Evolutionary conservation across 2,329 filamentous ascomycete genomes (phyloP), one percentile per base, ranked within the genome.

Genomic region (Neopestalotiopsis sp.): DNA sequence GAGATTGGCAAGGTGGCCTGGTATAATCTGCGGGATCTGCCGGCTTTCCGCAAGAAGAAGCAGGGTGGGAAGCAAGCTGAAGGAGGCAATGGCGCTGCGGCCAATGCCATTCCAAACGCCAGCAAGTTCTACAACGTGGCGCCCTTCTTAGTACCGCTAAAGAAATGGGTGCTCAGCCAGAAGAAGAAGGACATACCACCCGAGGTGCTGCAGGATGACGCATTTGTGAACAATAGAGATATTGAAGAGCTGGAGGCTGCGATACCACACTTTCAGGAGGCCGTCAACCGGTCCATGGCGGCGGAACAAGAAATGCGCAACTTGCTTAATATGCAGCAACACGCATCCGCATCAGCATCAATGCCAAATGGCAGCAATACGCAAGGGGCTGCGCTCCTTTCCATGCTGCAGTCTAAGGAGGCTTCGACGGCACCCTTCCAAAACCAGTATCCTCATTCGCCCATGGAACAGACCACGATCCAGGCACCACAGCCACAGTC

Each of bases 51-150:
- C 67, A 93, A 92, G 78, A 90, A 86, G 73, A 94, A 92, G 24
- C 24, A 28, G 77, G 85, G 84, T 20, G 79, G 79, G 62, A 85
- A 89, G 67, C 78, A 75, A 17, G 34, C 30, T 14, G 86, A 90
- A n/a, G 86, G 89, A 60, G 86, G 91, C 65, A 85, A 82, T 30
- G 81, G 89, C 10, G 82, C 82, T 38, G 81, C 89, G 13, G 82
- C 83, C 14, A 81, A 85, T 2, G 32, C 59, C 12, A 62, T 62
- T 20, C 59, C 59, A 20, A 93, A 92, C 74, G 90, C 90, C 56
- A 94, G 93, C 79, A 98, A 95, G 77, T 98, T 98, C 79, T 99
- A 98, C 81, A 98, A 98, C 94, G 96, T 99, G 20, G 94, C 94
- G 0, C 95, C 95, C 0, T 99, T 99, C 77, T 84, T 98, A 67